These are phyloP conservation scores for Paxillus ammoniavirescens DNA, from an alignment of 768 basidiomycete species.

Conservation along the genomic window DNA sequence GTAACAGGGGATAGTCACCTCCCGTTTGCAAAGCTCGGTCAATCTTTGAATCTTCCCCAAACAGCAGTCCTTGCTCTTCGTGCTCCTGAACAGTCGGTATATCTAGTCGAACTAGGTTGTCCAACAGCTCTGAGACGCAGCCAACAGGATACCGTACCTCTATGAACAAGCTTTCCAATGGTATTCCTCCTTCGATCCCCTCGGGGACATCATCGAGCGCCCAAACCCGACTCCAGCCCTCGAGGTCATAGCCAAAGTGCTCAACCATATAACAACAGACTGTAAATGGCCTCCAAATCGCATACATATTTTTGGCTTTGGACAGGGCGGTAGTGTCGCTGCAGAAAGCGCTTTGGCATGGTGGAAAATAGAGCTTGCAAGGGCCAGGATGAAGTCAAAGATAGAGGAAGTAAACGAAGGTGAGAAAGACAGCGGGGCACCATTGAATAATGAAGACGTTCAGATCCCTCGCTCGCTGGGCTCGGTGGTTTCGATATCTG, in stretches of 20 bases:
- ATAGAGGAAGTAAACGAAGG: slow-evolving; percentile 6
- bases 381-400: slow-evolving; percentile 3
- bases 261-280: slow-evolving; percentile 55
- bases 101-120: background rate
- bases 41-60: slow-evolving; percentile 79
- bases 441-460: background rate
- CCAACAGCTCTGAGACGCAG: slow-evolving; percentile 9
- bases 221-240: slow-evolving; percentile 77
- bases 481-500: slow-evolving; percentile 67
- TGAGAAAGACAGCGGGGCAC: slow-evolving; percentile 5
- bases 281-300: slow-evolving; percentile 64
- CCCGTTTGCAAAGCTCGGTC: slow-evolving; percentile 75
- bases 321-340: slow-evolving; percentile 80
- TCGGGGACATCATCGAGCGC: slow-evolving; percentile 67
- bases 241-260: slow-evolving; percentile 47
- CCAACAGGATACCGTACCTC: slow-evolving; percentile 67
- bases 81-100: slow-evolving; percentile 69
- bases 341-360: slow-evolving; percentile 60
- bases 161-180: slow-evolving; percentile 82
- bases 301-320: slow-evolving; percentile 90
- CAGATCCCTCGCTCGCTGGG: slow-evolving; percentile 44
- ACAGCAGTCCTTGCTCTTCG: slow-evolving; percentile 82
- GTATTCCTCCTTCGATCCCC: slow-evolving; percentile 78
- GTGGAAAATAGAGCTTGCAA: slow-evolving; percentile 43
- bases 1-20: slow-evolving; percentile 72